A percentile compares a stretch with the other conserved stretches of the same genome.
Conservation (phyloP, 1,139 yeast genomes). For the Yamadazyma dendronema region DNA sequence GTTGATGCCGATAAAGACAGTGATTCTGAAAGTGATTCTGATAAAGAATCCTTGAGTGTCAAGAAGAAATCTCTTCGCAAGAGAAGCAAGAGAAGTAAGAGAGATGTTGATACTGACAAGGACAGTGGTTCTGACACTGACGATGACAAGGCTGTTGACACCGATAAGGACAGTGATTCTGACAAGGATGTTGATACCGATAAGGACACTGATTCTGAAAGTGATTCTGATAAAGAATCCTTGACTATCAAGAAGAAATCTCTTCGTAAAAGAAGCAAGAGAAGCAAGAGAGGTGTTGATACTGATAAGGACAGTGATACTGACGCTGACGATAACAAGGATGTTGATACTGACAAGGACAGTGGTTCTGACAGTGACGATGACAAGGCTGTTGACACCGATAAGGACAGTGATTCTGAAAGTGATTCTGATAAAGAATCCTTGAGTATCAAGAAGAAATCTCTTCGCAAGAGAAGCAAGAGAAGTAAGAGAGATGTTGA, state of each 20-base stretch:
- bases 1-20: background rate
- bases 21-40: too few relatives aligned
- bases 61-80: too few relatives aligned
- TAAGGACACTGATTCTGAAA: background rate
- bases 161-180: background rate
- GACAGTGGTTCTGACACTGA: conserved; percentile 1
- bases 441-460: conserved; percentile 2
- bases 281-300: background rate
- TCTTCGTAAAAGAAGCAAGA: background rate
- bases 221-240: conserved; percentile 3
- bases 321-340: background rate
- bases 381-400: background rate
- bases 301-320: background rate
- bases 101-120: conserved; percentile 1
- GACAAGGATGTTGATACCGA: background rate
- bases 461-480: too few relatives aligned
- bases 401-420: background rate
- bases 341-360: conserved; percentile 2
- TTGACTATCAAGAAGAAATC: conserved; percentile 2
- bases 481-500: conserved; percentile 1
- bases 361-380: conserved; percentile 1
- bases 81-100: too few relatives aligned
- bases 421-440: too few relatives aligned
- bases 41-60: too few relatives aligned
- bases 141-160: background rate